Base-by-base conservation (phyloP, 1,284 basidiomycete genomes). In the Tilletia indica region DNA sequence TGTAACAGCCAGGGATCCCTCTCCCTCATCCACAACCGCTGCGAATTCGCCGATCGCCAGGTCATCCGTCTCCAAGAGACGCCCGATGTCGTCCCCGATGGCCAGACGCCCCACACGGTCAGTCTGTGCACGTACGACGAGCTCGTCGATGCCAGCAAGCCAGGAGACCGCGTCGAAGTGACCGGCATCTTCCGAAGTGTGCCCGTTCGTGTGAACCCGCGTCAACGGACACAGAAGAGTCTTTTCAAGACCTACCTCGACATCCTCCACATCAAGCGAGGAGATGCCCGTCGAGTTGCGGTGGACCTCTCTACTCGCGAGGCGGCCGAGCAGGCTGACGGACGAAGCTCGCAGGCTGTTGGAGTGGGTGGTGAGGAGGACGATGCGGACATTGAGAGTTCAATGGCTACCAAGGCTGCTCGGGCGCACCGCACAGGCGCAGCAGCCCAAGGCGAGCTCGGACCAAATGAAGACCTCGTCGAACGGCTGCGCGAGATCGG, bases 161-260 rank as follows among this genome's bases (percentile, higher is more conserved):
- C 96, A 0, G 96, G 96, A 82, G 96, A 99, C 85, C 89, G 96
- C 11, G 88, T 99, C 64, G 87, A 92, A 70, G 90, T 97, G 39
- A 94, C 92, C 4, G 97, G 96, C 63, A 94, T 99, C 80, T 99
- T 95, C 88, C 89, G 96, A 69, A 93, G 93, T 77, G 90, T 96
- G 12, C 93, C 96, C 0, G 93, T 97, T 5, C 89, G 97, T 58
- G 91, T 96, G 70, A 97, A 98, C 83, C 93, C 95, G 2, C 89
- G 93, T 21, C 92, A 94, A 85, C 88, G 96, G 66, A 91, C 91
- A 36, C 90, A 98, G 86, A 97, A 97, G 87, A 93, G 93, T 76
- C 87, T 99, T 49, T 99, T 97, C 89, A 93, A 97, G 88, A 99
- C 96, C 0, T 99, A 93, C 85, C 86, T 99, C 70, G 96, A 99